Evolutionary conservation across 441 rosid genomes (phyloP).

Genomic region (Adansonia madagascariensis): DNA sequence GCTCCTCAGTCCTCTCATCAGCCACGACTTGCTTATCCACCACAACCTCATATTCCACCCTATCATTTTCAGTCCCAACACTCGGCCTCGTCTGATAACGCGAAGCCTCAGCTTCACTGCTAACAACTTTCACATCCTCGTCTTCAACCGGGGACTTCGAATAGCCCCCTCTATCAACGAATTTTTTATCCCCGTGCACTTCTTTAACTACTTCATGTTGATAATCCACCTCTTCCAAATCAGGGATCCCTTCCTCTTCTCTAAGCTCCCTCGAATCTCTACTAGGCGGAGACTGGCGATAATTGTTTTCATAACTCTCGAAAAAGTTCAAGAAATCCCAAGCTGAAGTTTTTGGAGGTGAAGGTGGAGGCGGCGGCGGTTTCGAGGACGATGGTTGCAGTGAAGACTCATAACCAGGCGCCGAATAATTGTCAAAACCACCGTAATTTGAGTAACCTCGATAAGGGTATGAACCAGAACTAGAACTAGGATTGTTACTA

Average conservation of each 20-base stretch:
- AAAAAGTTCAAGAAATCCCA: constrained; percentile 86
- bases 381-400: constrained; percentile 48
- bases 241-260: constrained; percentile 95
- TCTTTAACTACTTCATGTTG: constrained; percentile 74
- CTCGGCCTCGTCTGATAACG: constrained; percentile 66
- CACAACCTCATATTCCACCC: constrained; percentile 53
- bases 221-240: constrained; percentile 77
- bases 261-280: constrained; percentile 79
- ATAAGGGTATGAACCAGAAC: constrained; percentile 35
- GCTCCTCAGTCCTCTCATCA: constrained; percentile 50
- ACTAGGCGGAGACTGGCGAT: constrained; percentile 55
- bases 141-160: constrained; percentile 29
- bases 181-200: constrained; percentile 61
- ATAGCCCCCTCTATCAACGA: constrained; percentile 31
- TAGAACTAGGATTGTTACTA: constrained; percentile 27
- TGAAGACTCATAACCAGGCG: constrained; percentile 42
- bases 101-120: constrained; percentile 48
- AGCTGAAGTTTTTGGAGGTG: constrained; percentile 65
- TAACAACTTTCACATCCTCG: constrained; percentile 39
- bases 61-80: constrained; percentile 41
- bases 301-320: constrained; percentile 45
- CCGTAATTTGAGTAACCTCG: constrained; percentile 40
- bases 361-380: constrained; percentile 76
- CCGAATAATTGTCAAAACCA: constrained; percentile 33
- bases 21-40: constrained; percentile 73